Base-by-base conservation (phyloP, 306 rosid species). In the Crotalaria pallida region DNA sequence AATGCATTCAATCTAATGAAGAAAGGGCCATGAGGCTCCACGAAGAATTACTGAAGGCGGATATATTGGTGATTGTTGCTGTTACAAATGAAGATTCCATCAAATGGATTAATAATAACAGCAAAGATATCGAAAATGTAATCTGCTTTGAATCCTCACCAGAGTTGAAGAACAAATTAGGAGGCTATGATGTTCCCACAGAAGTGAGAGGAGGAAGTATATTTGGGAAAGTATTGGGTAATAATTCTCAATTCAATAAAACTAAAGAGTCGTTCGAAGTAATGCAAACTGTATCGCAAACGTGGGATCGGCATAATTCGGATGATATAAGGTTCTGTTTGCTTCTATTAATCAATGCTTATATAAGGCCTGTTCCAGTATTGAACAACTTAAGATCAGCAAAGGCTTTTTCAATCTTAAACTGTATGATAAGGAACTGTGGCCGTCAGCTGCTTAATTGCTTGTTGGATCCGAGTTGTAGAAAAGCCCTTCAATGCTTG, bases 301-400 rank as follows among this genome's bases (percentile, higher is more conserved):
- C 97, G 5, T 88, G 97, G 97, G 84, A 87, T 23, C 82, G 96
- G 58, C 80, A 61, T 74, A 91, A 77, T 70, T 81, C 92, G 3
- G 97, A 91, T 36, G 97, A 88, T 79, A 85, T 91, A 78, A 79
- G 97, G 78, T 91, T 91, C 75, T 88, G 97, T 70, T 83, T 91
- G 69, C 73, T 91, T 78, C 77, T 91, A 15, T 22, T 91, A 78
- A 87, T 91, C 84, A 88, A 91, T 79, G 84, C 93, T 44, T 91
- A 83, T 69, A 71, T 91, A 72, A 88, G 84, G 63, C 97, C 97
- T 0, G 97, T 91, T 27, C 89, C 97, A 6, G 66, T 85, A 15
- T 74, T 91, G 82, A 75, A 85, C 80, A 91, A 88, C 83, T 87
- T 91, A 79, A 85, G 96, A n/a, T n/a, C 55, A 79, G 77, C 97